Conservation (phyloP, 1,284 basidiomycete species). For the Leucoagaricus sp. region DNA sequence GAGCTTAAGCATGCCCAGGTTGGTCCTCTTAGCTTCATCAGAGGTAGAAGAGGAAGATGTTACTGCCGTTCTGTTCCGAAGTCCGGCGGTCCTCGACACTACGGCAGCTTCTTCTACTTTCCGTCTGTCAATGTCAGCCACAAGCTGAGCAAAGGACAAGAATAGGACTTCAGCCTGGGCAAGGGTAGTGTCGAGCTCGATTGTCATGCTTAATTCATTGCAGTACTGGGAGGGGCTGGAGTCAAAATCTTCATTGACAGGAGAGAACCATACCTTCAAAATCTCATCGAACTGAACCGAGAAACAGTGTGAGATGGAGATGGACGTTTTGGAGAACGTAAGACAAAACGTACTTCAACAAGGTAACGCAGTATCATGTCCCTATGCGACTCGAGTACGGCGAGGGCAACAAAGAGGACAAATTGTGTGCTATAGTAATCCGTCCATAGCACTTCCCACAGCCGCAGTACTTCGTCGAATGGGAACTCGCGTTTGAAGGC, state of each 20-base stretch:
- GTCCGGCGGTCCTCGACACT: slow-evolving; percentile 18
- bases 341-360: slow-evolving; percentile 62
- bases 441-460: slow-evolving; percentile 99
- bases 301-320: not conserved
- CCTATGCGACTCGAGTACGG: slow-evolving; percentile 90
- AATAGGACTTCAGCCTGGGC: slow-evolving; percentile 94
- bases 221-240: slow-evolving; percentile 61
- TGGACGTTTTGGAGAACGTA: not conserved
- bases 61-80: slow-evolving; percentile 19
- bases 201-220: slow-evolving; percentile 92
- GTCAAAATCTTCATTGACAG: slow-evolving; percentile 8
- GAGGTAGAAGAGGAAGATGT: slow-evolving; percentile 17
- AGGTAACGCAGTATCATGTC: slow-evolving; percentile 94
- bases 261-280: slow-evolving; percentile 61
- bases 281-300: slow-evolving; percentile 79
- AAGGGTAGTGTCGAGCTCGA: slow-evolving; percentile 89
- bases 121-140: slow-evolving; percentile 84
- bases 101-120: slow-evolving; percentile 49
- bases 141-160: slow-evolving; percentile 80
- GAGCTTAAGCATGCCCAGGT: slow-evolving; percentile 41
- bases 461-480: slow-evolving; percentile 82
- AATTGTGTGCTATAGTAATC: slow-evolving; percentile 88
- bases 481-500: slow-evolving; percentile 95
- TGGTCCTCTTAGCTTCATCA: slow-evolving; percentile 22
- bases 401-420: slow-evolving; percentile 93